phyloP scores from a whole-genome alignment of 75 land plant species.

The Pinus albicaulis region DNA sequence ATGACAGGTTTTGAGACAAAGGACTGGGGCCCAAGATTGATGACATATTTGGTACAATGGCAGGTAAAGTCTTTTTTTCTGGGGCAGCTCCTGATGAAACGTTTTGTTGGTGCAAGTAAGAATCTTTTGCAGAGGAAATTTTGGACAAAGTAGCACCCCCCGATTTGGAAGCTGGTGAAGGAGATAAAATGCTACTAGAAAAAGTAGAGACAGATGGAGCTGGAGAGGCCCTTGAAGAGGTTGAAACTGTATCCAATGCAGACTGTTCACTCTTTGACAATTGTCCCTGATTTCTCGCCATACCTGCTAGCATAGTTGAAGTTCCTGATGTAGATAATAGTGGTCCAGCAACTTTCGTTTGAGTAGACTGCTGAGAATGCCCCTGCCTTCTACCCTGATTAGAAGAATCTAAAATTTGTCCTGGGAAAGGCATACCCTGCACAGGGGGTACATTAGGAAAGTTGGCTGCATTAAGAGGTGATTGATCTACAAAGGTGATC shows the following conservation, averaged over 20 bases:
- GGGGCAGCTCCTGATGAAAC: background rate
- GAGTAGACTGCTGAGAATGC: background rate
- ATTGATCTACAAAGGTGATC: background rate
- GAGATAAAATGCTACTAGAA: background rate
- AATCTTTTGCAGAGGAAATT: background rate
- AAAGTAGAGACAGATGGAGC: background rate
- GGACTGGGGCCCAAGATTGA: background rate
- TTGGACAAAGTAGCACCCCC: background rate
- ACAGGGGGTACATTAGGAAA: background rate
- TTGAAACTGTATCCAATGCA: background rate
- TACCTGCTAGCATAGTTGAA: background rate
- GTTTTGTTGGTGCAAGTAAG: background rate
- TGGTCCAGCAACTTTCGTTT: background rate
- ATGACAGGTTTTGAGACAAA: background rate
- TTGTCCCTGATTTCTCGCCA: background rate
- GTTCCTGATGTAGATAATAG: background rate
- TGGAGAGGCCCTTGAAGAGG: background rate
- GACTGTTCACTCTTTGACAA: background rate
- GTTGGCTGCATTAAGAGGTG: background rate
- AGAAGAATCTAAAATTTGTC: background rate
- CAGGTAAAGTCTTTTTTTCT: background rate
- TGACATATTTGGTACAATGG: background rate
- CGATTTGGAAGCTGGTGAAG: background rate
- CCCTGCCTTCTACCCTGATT: background rate
- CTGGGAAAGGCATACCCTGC: background rate